Evolutionary conservation across 352 stramenopile species (phyloP), one percentile per base, ranked within the genome.

Genomic region (Globisporangium polare): DNA sequence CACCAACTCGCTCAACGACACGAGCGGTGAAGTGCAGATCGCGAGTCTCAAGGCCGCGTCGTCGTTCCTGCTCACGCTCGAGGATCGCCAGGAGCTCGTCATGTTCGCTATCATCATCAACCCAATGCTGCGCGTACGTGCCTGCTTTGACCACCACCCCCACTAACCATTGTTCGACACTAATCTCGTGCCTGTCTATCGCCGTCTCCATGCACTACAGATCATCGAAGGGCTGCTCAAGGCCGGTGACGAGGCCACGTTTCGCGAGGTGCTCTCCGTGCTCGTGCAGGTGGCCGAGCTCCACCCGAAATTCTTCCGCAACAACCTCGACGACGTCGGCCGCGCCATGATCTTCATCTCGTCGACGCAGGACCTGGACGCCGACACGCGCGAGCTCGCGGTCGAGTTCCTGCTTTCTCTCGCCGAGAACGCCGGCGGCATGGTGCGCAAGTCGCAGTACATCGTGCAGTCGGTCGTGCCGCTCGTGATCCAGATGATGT

Each of bases 221-320:
- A 89, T 93, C 62, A 82, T 91, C n/a, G 72, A 95, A 50, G 56
- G 62, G 46, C 69, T 93, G 29, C 67, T 92, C 7, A 73, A 78
- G 43, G 52, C 59, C 9, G 73, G 72, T 13, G 86, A 95, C 58
- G 84, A 95, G 54, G 62, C 71, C 1, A 76, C 70, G 10, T 83
- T 92, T 59, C 84, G 86, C 43, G 83, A 92, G 37, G 77, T 93
- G 42, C 70, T 95, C 15, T 79, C 81, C 20, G 69, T 75, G 54
- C 75, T 95, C 33, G 73, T 95, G 53, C 78, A 89, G 68, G 72
- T 95, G 8, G 78, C 83, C 0, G 86, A 90, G 58, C 68, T 87
- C 49, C 86, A 95, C 65, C 83, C 86, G 18, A 90, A 85, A 59
- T 92, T 95, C 70, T 92, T 95, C 69, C 78, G 81, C 67, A 72